Base-by-base conservation (phyloP, 23 red algal genomes). In the Gracilariopsis chorda region DNA sequence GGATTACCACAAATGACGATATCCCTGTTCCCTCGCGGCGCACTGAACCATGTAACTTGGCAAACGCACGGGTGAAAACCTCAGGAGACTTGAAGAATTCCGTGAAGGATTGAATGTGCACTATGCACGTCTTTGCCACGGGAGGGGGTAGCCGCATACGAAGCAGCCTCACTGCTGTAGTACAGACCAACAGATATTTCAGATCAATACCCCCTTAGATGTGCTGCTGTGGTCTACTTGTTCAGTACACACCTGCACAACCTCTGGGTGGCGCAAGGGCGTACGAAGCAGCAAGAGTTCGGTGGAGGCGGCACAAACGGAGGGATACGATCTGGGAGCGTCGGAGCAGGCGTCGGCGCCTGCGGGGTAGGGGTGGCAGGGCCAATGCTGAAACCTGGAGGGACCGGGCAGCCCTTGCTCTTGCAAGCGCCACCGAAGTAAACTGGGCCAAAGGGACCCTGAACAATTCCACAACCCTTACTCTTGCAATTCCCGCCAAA, bases 361-460 rank as follows among this genome's bases (percentile, higher is more conserved):
- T 43, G 30, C 47, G 75, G 75, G 19, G 75, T 14, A 3, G 75
- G 75, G 10, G 75, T 57, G 1, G 75, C 75, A 12, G 49, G 32
- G 32, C 49, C 49, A 16, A 80, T 4, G 32, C 14, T 43, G 17
- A 80, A 80, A 21, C 75, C 75, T 1, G 75, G 75, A 35, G 75
- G 75, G 23, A 80, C 24, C 3, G 75, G 75, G 32, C 75, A 80
- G 23, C 75, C 75, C 49, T 80, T 80, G 75, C 75, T 80, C 48
- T 80, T 80, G 75, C 75, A 80, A 2, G 49, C 47, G 33, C 75
- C 75, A 37, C 75, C 75, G 43, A 80, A 56, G 48, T 57, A 59
- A 1, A 80, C 52, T 7, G 48, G 48, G 32, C 75, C 75, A 58
- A 55, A 55, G 7, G 75, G 75, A 3, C 75, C 75, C 12, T 55